Base-by-base conservation (phyloP, 257 asterid genomes). In the Avicennia marina region DNA sequence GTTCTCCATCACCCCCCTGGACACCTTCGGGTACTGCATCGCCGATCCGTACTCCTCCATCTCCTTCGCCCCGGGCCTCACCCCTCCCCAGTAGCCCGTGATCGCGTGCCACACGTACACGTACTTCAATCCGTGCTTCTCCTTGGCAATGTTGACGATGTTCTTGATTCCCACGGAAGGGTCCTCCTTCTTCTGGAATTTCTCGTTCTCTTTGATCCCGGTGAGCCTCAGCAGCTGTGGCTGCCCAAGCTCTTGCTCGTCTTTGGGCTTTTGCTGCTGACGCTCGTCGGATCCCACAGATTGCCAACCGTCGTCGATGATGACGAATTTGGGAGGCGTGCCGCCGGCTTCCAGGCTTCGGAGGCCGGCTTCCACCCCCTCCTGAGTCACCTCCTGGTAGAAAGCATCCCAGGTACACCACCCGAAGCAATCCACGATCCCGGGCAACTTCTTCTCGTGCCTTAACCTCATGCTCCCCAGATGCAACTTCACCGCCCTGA, bases 71-170 rank as follows among this genome's bases (percentile, higher is more conserved):
- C 91, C 94, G 0, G 94, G 91, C 69, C 67, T 69, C 48, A 89
- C 94, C 33, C 97, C 97, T 1, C 97, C 97, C 97, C 97, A 89
- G 18, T 89, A 86, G 1, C 97, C 97, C 0, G 93, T 83, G 20
- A 89, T 89, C 0, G 97, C 97, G 32, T 89, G 97, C 97, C 97
- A 89, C 5, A 89, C 95, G 39, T 89, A 89, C 59, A 89, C 95
- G 48, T 78, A 77, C 26, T 89, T 78, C 72, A 89, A 19, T 7
- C 90, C 89, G 29, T 89, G 79, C 51, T 85, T 85, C 74, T 89
- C 73, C 60, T 89, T 89, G 0, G 91, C 94, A 7, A 89, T 73
- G 36, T 60, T 74, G n/a, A 89, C 95, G 1, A 85, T 79, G 54
- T 73, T 74, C 58, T 78, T 79, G 22, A 85, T 81, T 71, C 95